Conservation (phyloP, 2,329 filamentous ascomycete species). For the Aspergillus niger region DNA sequence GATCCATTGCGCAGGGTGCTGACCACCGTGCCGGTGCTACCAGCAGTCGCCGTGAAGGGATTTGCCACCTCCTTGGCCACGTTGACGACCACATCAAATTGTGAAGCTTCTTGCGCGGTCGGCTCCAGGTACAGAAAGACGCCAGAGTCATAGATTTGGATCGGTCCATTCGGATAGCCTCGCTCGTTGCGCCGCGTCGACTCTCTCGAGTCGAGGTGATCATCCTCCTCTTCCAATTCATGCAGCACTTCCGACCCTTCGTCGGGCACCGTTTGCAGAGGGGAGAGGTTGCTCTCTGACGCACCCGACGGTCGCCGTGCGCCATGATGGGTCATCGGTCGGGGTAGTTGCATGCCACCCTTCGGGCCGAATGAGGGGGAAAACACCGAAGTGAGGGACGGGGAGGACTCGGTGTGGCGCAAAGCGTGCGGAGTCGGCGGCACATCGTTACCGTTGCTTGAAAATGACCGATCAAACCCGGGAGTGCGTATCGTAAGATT, state of each 20-base stretch:
- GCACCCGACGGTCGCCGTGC: conserved; percentile 29
- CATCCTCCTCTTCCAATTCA: conserved; percentile 56
- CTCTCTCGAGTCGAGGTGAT: conserved; percentile 51
- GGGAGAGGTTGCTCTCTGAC: conserved; percentile 34
- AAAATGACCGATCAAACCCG: conserved; percentile 52
- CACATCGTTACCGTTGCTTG: conserved; percentile 49
- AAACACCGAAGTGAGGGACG: conserved; percentile 57
- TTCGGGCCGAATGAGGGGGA: conserved; percentile 53
- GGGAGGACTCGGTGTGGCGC: conserved; percentile 64
- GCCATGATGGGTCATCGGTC: conserved; percentile 37
- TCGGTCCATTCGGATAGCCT: conserved; percentile 65
- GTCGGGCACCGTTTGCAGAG: conserved; percentile 29
- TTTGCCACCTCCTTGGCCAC: conserved; percentile 67
- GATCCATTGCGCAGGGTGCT: conserved; percentile 53
- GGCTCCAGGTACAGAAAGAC: conserved; percentile 66
- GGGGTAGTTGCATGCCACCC: conserved; percentile 55
- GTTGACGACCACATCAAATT: conserved; percentile 66
- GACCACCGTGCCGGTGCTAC: conserved; percentile 43
- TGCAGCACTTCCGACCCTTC: conserved; percentile 39
- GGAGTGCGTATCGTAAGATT: conserved; percentile 63
- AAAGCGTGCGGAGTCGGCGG: conserved; percentile 61
- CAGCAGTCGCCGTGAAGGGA: conserved; percentile 50
- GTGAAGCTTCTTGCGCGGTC: conserved; percentile 59
- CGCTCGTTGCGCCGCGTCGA: conserved; percentile 64
- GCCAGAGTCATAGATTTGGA: conserved; percentile 63